Percentiles rank a stretch among this genome's conserved stretches.
Conservation (phyloP, 139 green algal genomes). For the Monoraphidium neglectum region DNA sequence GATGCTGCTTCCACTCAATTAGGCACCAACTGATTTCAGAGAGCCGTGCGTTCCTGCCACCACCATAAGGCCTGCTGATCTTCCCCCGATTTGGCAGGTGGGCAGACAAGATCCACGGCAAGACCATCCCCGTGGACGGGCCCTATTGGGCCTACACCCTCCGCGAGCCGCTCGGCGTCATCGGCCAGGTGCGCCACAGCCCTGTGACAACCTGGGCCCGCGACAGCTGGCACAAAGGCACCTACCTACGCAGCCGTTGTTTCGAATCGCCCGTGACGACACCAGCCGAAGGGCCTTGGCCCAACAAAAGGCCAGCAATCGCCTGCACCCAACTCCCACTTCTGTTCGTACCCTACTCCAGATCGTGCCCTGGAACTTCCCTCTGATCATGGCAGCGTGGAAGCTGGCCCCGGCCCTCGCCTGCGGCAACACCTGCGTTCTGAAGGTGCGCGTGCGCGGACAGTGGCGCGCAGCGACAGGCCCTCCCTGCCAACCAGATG, state of each 20-base stretch:
- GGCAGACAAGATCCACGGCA: conserved; percentile 29
- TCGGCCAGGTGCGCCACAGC: conserved; percentile 2
- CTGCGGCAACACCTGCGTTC: conserved; percentile 48
- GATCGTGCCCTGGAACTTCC: conserved; percentile 70
- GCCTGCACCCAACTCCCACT: neutral
- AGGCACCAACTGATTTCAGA: neutral
- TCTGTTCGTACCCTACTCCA: neutral
- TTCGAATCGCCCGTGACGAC: too few relatives aligned
- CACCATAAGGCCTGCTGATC: too few relatives aligned
- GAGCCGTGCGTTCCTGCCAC: too few relatives aligned
- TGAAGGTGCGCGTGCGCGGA: conserved; percentile 35
- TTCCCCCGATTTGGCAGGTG: neutral
- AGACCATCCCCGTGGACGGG: conserved; percentile 28
- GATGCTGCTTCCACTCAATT: too few relatives aligned
- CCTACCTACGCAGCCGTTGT: too few relatives aligned
- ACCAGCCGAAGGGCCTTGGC: too few relatives aligned
- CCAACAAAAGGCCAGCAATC: neutral
- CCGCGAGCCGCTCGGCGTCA: conserved; percentile 44
- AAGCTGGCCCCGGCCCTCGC: conserved; percentile 68
- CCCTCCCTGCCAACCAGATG: too few relatives aligned
- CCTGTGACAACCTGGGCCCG: too few relatives aligned
- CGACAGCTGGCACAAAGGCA: too few relatives aligned
- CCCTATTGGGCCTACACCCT: conserved; percentile 42
- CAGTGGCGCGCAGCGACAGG: too few relatives aligned
- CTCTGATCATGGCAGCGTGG: conserved; percentile 54